Base-by-base conservation (phyloP, 345 rosid genomes). In the Acer yangbiense region DNA sequence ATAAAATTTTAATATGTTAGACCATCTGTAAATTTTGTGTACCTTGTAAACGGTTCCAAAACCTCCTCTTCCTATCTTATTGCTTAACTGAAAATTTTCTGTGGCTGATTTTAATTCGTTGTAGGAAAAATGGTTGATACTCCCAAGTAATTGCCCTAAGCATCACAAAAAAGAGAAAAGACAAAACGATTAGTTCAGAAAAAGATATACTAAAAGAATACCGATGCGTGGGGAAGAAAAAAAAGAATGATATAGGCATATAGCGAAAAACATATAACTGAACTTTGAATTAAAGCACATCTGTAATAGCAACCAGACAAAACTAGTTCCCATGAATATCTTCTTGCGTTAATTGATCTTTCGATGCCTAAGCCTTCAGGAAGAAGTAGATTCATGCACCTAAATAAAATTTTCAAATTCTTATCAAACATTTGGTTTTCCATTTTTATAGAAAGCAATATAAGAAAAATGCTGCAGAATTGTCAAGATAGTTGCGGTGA, bases 21-120 rank as follows among this genome's bases (percentile, higher is more conserved):
- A 35, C 77, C 79, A 76, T 62, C 69, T 52, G 43, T 21, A 74
- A 73, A 64, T 52, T 39, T 41, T 41, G 65, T 39, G 43, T 75
- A 89, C 92, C 92, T 87, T 86, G 83, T 89, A 89, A 68, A 89
- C 92, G 9, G 50, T 80, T 65, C 92, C 92, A 61, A 89, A 89
- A 67, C 90, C 92, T 79, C 92, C 92, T 72, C 84, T 75, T 60
- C 92, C 92, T 17, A 89, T 81, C 78, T 75, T 84, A 60, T 85
- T 85, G 69, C 80, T 72, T 7, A 66, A 5, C 73, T 77, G 77
- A 61, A 89, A 89, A 78, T 87, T 64, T 44, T 84, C 81, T 0
- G 92, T 89, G 4, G 90, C 92, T 8, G 78, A 74, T 76, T 80
- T 86, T 62, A 89, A 39, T 66, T 84, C 87, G 50, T 79, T 60